Base-by-base conservation (phyloP, 176 grass and related monocot genomes). In the Poa annua region DNA sequence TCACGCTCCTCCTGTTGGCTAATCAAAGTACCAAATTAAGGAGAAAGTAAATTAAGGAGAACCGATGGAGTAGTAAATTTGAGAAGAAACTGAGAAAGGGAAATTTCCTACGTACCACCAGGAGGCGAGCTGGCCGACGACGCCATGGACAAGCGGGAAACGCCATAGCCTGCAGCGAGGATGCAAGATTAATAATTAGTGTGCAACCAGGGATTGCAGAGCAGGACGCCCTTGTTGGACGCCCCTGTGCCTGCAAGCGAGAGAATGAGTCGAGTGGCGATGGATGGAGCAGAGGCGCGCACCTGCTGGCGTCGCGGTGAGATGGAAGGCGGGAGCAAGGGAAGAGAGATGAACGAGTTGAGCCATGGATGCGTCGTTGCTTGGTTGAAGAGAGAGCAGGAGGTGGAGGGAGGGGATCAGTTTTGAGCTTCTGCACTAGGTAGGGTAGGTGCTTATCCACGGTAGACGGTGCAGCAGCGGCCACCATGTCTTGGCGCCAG, bases 261-360 rank as follows among this genome's bases (percentile, higher is more conserved):
- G n/a, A n/a, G n/a, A n/a, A n/a, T n/a, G n/a, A n/a, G n/a, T n/a
- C n/a, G n/a, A n/a, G n/a, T n/a, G n/a, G n/a, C n/a, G n/a, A n/a
- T n/a, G n/a, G n/a, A n/a, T n/a, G n/a, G n/a, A n/a, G n/a, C n/a
- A n/a, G n/a, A n/a, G n/a, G n/a, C n/a, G n/a, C n/a, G n/a, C n/a
- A n/a, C n/a, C n/a, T n/a, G n/a, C n/a, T n/a, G 76, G 48, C 11
- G 35, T 16, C 3, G 76, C 68, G 42, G 68, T 4, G 59, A 80
- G 57, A 32, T 44, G 74, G 22, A 65, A 3, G 78, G 53, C 6
- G 19, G 19, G 41, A 47, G 64, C 35, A 45, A 72, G 42, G 10
- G 65, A 72, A 45, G 65, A 66, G 79, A 78, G 66, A 57, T 70
- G 65, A 65, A 72, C 20, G 36, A 66, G 83, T 6, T 80, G 81